Conservation (phyloP, 805 yeast genomes). For the Teunomyces tritomae region DNA sequence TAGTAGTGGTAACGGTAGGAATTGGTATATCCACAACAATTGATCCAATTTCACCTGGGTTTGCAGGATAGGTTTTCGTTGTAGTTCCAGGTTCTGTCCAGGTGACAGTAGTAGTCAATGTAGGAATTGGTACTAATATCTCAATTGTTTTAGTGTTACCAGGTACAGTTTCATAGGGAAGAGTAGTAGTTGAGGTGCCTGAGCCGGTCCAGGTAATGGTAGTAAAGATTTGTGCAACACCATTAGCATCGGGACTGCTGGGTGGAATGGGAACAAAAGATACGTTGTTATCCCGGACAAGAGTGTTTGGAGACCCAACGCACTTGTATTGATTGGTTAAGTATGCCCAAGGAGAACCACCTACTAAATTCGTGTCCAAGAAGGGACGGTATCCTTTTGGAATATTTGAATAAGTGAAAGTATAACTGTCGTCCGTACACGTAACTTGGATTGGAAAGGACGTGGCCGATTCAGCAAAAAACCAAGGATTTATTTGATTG, state of each 20-base stretch:
- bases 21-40: background rate
- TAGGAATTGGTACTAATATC: background rate
- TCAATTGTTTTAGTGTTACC: slow-evolving; percentile 11
- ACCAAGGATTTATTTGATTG: slow-evolving; percentile 19
- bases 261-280: background rate
- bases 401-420: slow-evolving; percentile 14
- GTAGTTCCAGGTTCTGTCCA: background rate
- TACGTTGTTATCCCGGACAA: slow-evolving; percentile 5
- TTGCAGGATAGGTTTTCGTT: background rate
- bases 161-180: background rate
- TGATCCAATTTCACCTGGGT: background rate
- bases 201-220: slow-evolving; percentile 8
- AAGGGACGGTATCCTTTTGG: slow-evolving; percentile 28
- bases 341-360: background rate
- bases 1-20: background rate
- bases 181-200: slow-evolving; percentile 17
- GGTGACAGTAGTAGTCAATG: slow-evolving; percentile 11
- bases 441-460: slow-evolving; percentile 3
- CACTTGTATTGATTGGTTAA: background rate
- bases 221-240: background rate
- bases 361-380: background rate
- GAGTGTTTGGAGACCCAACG: background rate
- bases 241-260: background rate
- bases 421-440: background rate
- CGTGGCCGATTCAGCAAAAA: slow-evolving; percentile 9